Conservation (phyloP, 768 basidiomycete genomes). For the Boletus bicolor region DNA sequence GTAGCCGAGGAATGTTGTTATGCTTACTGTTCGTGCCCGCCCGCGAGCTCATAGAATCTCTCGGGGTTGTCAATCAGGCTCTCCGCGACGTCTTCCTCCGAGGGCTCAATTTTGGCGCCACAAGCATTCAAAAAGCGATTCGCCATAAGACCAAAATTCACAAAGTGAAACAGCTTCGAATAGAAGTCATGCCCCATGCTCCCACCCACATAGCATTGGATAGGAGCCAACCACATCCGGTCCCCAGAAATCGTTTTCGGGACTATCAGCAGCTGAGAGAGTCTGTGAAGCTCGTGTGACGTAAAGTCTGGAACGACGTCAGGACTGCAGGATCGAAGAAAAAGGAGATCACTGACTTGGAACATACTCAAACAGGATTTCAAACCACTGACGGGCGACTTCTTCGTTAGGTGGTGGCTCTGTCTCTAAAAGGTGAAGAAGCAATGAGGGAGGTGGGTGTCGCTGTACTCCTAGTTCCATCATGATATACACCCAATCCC, state of each 20-base stretch:
- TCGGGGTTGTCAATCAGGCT: slow-evolving; percentile 63
- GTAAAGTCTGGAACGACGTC: slow-evolving; percentile 47
- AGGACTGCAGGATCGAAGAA: background rate
- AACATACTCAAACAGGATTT: slow-evolving; percentile 5
- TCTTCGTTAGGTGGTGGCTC: slow-evolving; percentile 49
- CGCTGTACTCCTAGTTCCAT: slow-evolving; percentile 61
- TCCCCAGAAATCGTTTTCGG: slow-evolving; percentile 41
- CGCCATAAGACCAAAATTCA: slow-evolving; percentile 77
- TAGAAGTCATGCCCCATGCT: slow-evolving; percentile 53
- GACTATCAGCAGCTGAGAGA: slow-evolving; percentile 61
- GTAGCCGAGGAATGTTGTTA: background rate
- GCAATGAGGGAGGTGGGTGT: slow-evolving; percentile 56
- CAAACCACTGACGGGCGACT: slow-evolving; percentile 62
- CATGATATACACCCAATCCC: slow-evolving; percentile 43
- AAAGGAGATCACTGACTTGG: no score
- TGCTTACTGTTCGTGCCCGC: slow-evolving; percentile 44
- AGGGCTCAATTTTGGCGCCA: slow-evolving; percentile 81
- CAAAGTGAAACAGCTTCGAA: slow-evolving; percentile 77
- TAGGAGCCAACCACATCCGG: slow-evolving; percentile 48
- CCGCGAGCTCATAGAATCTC: slow-evolving; percentile 62
- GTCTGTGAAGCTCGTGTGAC: slow-evolving; percentile 43
- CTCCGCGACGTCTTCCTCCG: slow-evolving; percentile 70
- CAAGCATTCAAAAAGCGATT: slow-evolving; percentile 80
- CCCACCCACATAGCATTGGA: slow-evolving; percentile 63
- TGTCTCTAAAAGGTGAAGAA: slow-evolving; percentile 53